Base-by-base conservation (phyloP, 2,329 filamentous ascomycete genomes). In the Xylariaceae sp. region DNA sequence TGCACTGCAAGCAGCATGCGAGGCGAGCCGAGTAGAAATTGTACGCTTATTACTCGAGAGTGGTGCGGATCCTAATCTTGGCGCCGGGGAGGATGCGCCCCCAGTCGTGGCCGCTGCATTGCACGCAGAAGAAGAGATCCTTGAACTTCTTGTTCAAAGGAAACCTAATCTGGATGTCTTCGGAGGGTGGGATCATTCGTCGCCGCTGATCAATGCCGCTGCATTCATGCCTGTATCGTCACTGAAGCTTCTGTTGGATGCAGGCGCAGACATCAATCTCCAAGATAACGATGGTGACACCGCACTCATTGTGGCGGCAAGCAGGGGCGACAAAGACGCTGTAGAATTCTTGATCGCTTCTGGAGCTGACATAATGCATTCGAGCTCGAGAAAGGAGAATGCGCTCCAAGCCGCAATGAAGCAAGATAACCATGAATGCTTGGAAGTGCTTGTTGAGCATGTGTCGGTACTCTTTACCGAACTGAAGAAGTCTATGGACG, bases 1-100 rank as follows among this genome's bases (percentile, higher is more conserved):
- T 5, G 72, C 73, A 1, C 58, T 75, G 0, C 73, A 75, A 47
- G 72, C 63, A 0, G 73, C 73, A 0, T 68, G 67, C 36, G 69
- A 73, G 41, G 63, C 63, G 1, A 64, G 71, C 3, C 61, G 66
- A 31, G 51, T 46, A 0, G 68, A 72, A 3, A 70, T 74, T 10
- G 72, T 73, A 12, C 54, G 60, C 1, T 56, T 74, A 2, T 55
- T 75, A 3, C 66, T 75, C 9, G 63, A 72, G 14, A 62, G 69
- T 18, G 59, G 58, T 9, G 73, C 71, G 10, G 59, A 74, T 50
- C 71, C 72, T 0, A 66, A 74, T 48, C 56, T 68, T 1, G 71
- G 72, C 5, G 65, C 64, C 5, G 71, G 71, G 9, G 38, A 51
- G 12, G 62, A 67, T 31, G 58, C 66, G 1, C 65, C 66, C 1